A percentile compares a stretch with the other conserved stretches of the same genome.
Evolutionary conservation across 352 stramenopile species (phyloP).

Genomic region (Globisporangium splendens): DNA sequence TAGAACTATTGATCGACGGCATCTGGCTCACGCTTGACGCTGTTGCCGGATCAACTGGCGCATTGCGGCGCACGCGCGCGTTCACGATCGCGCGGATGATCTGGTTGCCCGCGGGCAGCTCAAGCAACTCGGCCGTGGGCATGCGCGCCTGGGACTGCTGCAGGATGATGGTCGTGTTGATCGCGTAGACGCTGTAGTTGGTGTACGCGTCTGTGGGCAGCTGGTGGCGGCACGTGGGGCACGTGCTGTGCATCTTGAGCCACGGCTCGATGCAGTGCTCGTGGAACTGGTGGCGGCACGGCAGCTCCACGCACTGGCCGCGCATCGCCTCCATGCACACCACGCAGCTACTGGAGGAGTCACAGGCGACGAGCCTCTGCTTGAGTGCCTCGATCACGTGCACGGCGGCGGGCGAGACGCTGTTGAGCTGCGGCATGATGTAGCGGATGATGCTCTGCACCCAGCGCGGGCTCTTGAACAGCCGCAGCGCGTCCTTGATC

Average conservation of each 20-base stretch:
- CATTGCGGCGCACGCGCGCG: slow-evolving; percentile 67
- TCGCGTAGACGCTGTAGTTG: slow-evolving; percentile 88
- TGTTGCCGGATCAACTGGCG: slow-evolving; percentile 14
- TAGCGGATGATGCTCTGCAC: slow-evolving; percentile 89
- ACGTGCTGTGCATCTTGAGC: slow-evolving; percentile 86
- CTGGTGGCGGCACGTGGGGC: slow-evolving; percentile 76
- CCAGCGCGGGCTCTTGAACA: slow-evolving; percentile 89
- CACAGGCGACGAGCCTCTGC: slow-evolving; percentile 21
- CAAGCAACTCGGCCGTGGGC: slow-evolving; percentile 67
- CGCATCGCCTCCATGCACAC: slow-evolving; percentile 80
- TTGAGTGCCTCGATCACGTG: slow-evolving; percentile 63
- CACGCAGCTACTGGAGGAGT: slow-evolving; percentile 40
- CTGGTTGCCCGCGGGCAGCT: slow-evolving; percentile 81
- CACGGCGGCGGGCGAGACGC: slow-evolving; percentile 66
- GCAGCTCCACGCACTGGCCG: slow-evolving; percentile 55
- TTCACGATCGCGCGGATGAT: slow-evolving; percentile 86
- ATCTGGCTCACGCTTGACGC: slow-evolving; percentile 5
- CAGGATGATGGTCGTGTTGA: slow-evolving; percentile 89
- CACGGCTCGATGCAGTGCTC: slow-evolving; percentile 76
- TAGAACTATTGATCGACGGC: slow-evolving; percentile 21
- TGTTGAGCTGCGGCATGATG: slow-evolving; percentile 87
- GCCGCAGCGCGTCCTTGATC: slow-evolving; percentile 81
- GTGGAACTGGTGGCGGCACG: slow-evolving; percentile 83
- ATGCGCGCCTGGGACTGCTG: slow-evolving; percentile 81
- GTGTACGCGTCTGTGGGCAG: slow-evolving; percentile 75